Conservation (phyloP, 331 rosid genomes). For the Saraca asoca region DNA sequence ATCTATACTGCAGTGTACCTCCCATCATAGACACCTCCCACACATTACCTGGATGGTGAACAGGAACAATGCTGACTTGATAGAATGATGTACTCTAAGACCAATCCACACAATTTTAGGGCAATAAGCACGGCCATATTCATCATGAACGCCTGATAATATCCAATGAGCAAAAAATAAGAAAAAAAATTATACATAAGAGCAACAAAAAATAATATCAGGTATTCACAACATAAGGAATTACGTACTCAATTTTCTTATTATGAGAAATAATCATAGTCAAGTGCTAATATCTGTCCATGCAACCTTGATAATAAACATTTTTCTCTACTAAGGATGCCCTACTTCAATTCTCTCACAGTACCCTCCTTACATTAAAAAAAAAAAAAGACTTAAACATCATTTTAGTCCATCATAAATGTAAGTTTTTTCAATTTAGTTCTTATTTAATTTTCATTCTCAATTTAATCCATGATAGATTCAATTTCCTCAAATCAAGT, state of each 20-base stretch:
- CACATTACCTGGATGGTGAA: conserved; percentile 10
- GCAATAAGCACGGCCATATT: conserved; percentile 64
- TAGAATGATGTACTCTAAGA: conserved; percentile 84
- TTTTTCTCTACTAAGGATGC: conserved; percentile 14
- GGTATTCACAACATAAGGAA: not conserved
- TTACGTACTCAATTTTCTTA: conserved; percentile 16
- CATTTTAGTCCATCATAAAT: too few species aligned
- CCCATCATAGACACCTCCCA: conserved; percentile 3
- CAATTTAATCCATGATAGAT: too few species aligned
- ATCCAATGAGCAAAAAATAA: conserved; percentile 32
- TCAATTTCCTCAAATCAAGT: too few species aligned
- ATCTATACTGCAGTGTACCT: too few species aligned
- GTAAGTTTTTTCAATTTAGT: too few species aligned
- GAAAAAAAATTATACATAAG: too few species aligned
- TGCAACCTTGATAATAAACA: conserved; percentile 15
- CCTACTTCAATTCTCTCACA: conserved; percentile 8
- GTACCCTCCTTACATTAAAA: not conserved
- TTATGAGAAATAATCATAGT: conserved; percentile 11
- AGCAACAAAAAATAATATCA: not conserved
- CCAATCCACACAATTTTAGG: conserved; percentile 94
- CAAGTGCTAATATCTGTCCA: conserved; percentile 7
- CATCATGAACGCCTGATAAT: conserved; percentile 79
- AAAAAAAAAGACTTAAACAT: too few species aligned
- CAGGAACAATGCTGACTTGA: conserved; percentile 47
- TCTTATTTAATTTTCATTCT: too few species aligned